phyloP scores from a whole-genome alignment of 257 asterid genomes.

The Ligustrum vulgare region DNA sequence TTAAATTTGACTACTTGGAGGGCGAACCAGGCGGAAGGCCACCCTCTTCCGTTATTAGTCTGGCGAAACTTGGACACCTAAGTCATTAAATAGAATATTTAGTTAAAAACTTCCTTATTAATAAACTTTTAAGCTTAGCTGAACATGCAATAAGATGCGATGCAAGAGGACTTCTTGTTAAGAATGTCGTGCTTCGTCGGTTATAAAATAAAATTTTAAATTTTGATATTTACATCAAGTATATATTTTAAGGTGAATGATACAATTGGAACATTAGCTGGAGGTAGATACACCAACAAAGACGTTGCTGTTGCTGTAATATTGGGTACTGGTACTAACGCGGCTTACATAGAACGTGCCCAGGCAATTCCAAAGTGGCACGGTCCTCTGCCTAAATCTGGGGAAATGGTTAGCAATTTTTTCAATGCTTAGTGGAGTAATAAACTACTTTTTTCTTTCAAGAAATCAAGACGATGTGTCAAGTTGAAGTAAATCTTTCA shows the following conservation, averaged over 20 bases:
- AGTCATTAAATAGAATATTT: too few relatives aligned
- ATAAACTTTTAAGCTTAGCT: background rate
- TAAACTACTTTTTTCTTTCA: too few relatives aligned
- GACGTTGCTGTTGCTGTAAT: slow-evolving; percentile 74
- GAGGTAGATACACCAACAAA: slow-evolving; percentile 66
- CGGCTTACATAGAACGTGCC: slow-evolving; percentile 82
- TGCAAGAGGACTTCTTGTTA: background rate
- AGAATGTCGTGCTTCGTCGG: background rate
- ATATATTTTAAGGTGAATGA: slow-evolving; percentile 71
- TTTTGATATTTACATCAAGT: slow-evolving; percentile 14
- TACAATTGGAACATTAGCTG: slow-evolving; percentile 90
- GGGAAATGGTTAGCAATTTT: slow-evolving; percentile 63
- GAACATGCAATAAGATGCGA: background rate
- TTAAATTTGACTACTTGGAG: background rate
- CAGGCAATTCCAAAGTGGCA: slow-evolving; percentile 93
- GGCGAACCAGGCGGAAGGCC: too few relatives aligned
- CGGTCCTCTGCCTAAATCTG: slow-evolving; percentile 78
- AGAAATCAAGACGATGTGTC: too few relatives aligned
- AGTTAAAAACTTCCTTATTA: background rate
- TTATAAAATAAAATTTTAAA: slow-evolving; percentile 3
- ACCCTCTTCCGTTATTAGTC: too few relatives aligned
- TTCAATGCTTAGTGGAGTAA: too few relatives aligned
- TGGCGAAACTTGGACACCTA: too few relatives aligned
- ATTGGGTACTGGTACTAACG: slow-evolving; percentile 88
- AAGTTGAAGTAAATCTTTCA: background rate